Evolutionary conservation across 192 early-diverging fungal genomes (phyloP), one percentile per base, ranked within the genome.

Genomic region (Spinellus fusiger): DNA sequence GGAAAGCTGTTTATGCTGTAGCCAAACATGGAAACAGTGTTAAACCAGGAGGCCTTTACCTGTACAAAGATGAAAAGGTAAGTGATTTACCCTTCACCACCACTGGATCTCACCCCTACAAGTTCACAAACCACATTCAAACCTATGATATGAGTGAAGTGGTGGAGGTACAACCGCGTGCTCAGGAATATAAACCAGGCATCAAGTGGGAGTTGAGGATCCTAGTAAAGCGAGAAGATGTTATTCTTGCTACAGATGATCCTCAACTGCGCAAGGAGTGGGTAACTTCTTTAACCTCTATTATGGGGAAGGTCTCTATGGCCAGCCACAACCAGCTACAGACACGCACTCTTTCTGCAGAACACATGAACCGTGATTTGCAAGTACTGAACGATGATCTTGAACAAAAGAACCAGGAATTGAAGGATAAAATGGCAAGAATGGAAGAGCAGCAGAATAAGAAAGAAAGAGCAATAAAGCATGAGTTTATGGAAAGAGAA

Each of bases 61-160:
- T 81, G 5, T 81, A 76, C 62, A 77, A 78, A 27, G 79, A 81
- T 62, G 75, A 77, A 20, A 77, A 81, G 69, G 79, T 81, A 73
- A 48, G 57, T 26, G n/a, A n/a, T n/a, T n/a, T n/a, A n/a, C n/a
- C n/a, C n/a, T n/a, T 48, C 2, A 4, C 15, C 5, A n/a, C 15
- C 25, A 32, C 13, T 58, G 13, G 18, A 15, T 55, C 10, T 26
- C 31, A 12, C 0, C 50, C 2, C 56, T 1, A 44, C 18, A 54
- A 80, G 75, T 66, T 69, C 9, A 12, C 71, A 10, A 68, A 61
- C 52, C 75, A 76, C 27, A 71, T 74, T 52, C 70, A 74, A 31
- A 77, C 75, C 0, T 70, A 75, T 5, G 78, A 80, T 51, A 81
- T 81, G 79, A 65, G 73, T 38, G 75, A 77, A 37, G 74, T 69